phyloP scores from a whole-genome alignment of 495 filamentous ascomycete genomes.

The Penicillium crystallinum region DNA sequence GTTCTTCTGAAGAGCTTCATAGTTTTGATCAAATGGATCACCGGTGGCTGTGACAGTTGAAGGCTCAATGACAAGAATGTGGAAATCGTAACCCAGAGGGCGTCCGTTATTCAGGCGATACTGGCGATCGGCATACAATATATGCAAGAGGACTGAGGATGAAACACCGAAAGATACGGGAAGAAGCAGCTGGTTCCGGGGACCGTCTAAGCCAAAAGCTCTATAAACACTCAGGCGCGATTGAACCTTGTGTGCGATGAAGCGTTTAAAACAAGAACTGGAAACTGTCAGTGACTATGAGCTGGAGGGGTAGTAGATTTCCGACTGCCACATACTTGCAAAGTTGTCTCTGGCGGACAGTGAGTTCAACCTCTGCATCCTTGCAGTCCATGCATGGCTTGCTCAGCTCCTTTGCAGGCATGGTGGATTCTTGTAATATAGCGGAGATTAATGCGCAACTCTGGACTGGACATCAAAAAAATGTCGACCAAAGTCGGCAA shows the following conservation, averaged over 20 bases:
- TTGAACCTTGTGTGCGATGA: conserved; percentile 67
- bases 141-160: conserved; percentile 70
- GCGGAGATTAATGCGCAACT: neutral
- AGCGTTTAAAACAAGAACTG: conserved; percentile 73
- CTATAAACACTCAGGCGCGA: conserved; percentile 61
- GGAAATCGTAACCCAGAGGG: conserved; percentile 54
- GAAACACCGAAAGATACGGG: conserved; percentile 80
- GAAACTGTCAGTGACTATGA: conserved; percentile 8
- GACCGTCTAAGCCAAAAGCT: conserved; percentile 43
- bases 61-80: conserved; percentile 62
- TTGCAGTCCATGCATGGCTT: conserved; percentile 40
- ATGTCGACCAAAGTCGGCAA: neutral
- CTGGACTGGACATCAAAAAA: neutral
- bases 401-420: conserved; percentile 36
- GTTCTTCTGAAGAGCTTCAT: conserved; percentile 33
- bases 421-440: conserved; percentile 9
- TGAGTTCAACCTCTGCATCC: conserved; percentile 31
- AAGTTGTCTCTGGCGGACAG: conserved; percentile 39
- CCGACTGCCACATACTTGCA: conserved; percentile 37
- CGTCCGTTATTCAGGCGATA: conserved; percentile 45
- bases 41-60: conserved; percentile 31
- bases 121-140: conserved; percentile 64
- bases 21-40: conserved; percentile 24
- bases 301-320: conserved; percentile 6
- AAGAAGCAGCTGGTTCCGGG: conserved; percentile 56